phyloP scores from a whole-genome alignment of 495 filamentous ascomycete genomes.

The Corynascus novoguineensis region DNA sequence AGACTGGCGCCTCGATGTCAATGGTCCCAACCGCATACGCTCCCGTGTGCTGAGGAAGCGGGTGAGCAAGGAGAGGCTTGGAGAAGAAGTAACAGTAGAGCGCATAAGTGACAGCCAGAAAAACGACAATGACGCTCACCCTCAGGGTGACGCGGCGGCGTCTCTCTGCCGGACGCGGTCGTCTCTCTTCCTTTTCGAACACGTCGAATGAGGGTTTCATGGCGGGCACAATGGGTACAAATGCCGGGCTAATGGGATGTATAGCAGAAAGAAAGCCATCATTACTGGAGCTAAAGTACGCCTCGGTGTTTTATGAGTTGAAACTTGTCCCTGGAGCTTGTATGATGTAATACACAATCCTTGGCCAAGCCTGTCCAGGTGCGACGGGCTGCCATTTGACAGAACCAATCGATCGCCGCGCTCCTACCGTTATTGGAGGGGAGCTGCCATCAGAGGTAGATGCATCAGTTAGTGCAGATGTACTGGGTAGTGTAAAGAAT shows the following conservation, averaged over 20 bases:
- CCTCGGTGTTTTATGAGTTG: neutral
- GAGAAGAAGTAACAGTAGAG: constrained; percentile 38
- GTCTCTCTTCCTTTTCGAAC: neutral
- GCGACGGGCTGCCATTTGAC: neutral
- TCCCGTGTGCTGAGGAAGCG: constrained; percentile 45
- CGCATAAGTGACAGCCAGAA: constrained; percentile 24
- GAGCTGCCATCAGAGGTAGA: too few species aligned
- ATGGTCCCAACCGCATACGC: constrained; percentile 43
- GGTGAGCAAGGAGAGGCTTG: constrained; percentile 38
- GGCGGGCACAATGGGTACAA: neutral
- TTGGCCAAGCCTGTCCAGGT: neutral
- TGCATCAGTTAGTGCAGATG: too few species aligned
- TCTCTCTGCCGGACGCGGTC: neutral
- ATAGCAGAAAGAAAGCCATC: too few species aligned
- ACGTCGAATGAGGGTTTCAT: constrained; percentile 7
- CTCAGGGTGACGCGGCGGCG: neutral
- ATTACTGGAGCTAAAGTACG: too few species aligned
- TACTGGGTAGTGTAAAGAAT: too few species aligned
- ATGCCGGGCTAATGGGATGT: too few species aligned
- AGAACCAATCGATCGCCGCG: neutral
- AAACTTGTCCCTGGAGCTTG: neutral
- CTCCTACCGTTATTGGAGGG: too few species aligned
- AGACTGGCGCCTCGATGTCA: constrained; percentile 43
- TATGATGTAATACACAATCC: neutral
- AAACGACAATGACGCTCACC: constrained; percentile 23